Evolutionary conservation across 1,284 basidiomycete species (phyloP).

Genomic region (Termitomyces sp.): DNA sequence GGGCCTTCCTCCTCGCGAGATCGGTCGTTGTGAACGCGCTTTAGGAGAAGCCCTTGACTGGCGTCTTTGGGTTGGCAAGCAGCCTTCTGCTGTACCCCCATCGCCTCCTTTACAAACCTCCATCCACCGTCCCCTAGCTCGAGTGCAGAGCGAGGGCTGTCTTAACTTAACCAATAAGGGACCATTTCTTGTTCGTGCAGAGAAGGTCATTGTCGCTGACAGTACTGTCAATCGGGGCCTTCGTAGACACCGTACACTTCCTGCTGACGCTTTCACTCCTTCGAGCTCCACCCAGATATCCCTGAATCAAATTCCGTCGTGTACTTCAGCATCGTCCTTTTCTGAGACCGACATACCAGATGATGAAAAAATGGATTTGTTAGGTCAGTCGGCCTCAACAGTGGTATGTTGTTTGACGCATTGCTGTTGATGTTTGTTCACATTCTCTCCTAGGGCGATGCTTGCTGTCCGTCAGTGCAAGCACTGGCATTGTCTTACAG

Average conservation of each 20-base stretch:
- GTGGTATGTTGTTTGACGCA: neutral
- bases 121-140: slow-evolving; percentile 26
- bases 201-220: neutral
- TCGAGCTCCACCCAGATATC: slow-evolving; percentile 1
- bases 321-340: neutral
- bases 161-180: slow-evolving; percentile 19
- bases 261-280: slow-evolving; percentile 23
- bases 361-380: neutral
- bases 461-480: neutral
- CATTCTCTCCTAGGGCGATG: slow-evolving; percentile 2
- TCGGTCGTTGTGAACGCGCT: slow-evolving; percentile 75
- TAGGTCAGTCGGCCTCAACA: slow-evolving; percentile 3
- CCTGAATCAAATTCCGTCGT: slow-evolving; percentile 5
- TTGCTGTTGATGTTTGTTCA: neutral
- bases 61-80: slow-evolving; percentile 82
- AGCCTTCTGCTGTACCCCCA: slow-evolving; percentile 16
- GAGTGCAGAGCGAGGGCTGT: slow-evolving; percentile 39
- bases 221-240: slow-evolving; percentile 14
- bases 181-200: slow-evolving; percentile 17
- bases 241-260: slow-evolving; percentile 29
- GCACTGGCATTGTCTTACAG: neutral
- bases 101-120: slow-evolving; percentile 18
- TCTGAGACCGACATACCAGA: neutral
- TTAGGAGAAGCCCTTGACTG: slow-evolving; percentile 76
- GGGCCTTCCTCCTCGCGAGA: slow-evolving; percentile 71